A percentile compares a stretch with the other conserved stretches of the same genome.
Conservation (phyloP, 2,329 filamentous ascomycete species). For the Alternaria ventricosa region DNA sequence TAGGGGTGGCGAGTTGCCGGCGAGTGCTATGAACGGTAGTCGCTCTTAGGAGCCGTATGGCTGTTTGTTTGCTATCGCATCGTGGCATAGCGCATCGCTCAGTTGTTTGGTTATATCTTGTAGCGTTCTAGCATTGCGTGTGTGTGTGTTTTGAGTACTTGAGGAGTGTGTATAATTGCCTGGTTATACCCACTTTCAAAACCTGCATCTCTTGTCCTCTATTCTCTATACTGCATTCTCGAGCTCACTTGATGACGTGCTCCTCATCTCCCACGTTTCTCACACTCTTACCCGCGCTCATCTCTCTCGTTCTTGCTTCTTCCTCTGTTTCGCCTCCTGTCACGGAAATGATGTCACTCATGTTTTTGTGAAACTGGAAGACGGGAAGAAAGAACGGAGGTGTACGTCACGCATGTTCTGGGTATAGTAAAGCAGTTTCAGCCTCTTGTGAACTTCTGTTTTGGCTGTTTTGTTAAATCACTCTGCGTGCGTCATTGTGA, state of each 20-base stretch:
- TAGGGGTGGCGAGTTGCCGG: conserved; percentile 20
- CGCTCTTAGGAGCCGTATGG: background rate
- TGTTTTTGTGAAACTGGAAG: too few relatives aligned
- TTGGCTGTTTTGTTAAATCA: too few relatives aligned
- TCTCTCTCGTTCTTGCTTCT: background rate
- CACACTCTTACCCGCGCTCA: background rate
- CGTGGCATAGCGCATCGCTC: background rate
- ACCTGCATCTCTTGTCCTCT: background rate
- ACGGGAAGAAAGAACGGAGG: background rate
- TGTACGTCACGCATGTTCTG: background rate
- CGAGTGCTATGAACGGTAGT: background rate
- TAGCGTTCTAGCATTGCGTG: conserved; percentile 2
- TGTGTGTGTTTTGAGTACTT: background rate
- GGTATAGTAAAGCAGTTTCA: background rate
- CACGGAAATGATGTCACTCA: background rate
- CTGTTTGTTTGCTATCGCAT: background rate
- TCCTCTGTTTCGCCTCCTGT: background rate
- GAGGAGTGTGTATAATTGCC: background rate
- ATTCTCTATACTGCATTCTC: background rate
- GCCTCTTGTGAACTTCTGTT: too few relatives aligned
- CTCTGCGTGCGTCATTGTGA: too few relatives aligned
- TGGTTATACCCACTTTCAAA: background rate
- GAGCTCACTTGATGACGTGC: background rate
- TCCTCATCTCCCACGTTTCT: background rate
- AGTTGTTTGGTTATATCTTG: background rate